phyloP scores from a whole-genome alignment of 306 rosid species.

The Ochetophila trinervis region DNA sequence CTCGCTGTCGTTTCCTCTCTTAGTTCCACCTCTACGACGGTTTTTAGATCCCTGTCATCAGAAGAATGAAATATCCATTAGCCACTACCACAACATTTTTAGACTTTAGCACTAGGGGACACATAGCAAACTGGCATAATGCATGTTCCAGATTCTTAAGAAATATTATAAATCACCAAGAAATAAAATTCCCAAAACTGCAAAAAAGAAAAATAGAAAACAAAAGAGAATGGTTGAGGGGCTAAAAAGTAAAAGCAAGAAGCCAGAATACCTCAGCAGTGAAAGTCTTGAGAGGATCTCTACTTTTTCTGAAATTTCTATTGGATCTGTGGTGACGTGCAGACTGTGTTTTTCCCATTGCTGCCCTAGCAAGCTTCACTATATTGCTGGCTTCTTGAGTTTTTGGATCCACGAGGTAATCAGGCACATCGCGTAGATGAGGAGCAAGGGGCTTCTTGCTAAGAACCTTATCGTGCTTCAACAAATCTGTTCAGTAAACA shows the following conservation, averaged over 20 bases:
- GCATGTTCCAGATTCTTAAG: not conserved
- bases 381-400: conserved; percentile 79
- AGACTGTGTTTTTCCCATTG: conserved; percentile 20
- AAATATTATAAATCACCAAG: not conserved
- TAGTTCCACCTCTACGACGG: conserved; percentile 14
- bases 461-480: conserved; percentile 88
- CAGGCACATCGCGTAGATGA: conserved; percentile 80
- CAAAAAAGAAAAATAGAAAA: not conserved
- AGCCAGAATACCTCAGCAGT: conserved; percentile 20
- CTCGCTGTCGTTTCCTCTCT: conserved; percentile 1
- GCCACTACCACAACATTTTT: too few species aligned
- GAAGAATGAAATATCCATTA: not conserved
- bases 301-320: conserved; percentile 17
- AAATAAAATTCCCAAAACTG: not conserved
- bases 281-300: conserved; percentile 30
- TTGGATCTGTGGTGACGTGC: conserved; percentile 5
- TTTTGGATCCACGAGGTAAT: conserved; percentile 65
- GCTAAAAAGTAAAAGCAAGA: not conserved
- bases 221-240: not conserved
- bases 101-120: too few species aligned
- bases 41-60: conserved; percentile 14
- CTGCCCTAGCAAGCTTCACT: conserved; percentile 72
- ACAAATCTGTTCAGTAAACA: conserved; percentile 54
- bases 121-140: not conserved
- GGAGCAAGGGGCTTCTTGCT: conserved; percentile 89